Conservation (phyloP, 805 yeast genomes). For the Candida pseudofarinosa region DNA sequence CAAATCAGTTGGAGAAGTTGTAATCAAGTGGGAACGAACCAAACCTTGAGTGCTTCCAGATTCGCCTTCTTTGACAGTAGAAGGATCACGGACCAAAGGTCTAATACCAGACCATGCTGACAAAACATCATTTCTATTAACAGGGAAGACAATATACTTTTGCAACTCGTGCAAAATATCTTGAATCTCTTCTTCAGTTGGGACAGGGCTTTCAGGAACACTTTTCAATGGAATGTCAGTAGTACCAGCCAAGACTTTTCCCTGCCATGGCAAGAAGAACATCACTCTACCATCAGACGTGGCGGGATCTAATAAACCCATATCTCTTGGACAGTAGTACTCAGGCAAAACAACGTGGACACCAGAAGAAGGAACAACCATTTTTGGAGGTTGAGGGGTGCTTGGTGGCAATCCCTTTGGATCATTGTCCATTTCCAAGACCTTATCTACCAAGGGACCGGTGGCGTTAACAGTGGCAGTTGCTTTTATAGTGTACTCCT, state of each 20-base stretch:
- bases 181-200: conserved; percentile 82
- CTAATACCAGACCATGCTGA: conserved; percentile 98
- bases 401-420: conserved; percentile 61
- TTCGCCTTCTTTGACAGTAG: conserved; percentile 43
- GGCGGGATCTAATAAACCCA: conserved; percentile 88
- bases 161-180: conserved; percentile 85
- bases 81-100: conserved; percentile 86
- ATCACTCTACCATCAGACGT: conserved; percentile 95
- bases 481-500: conserved; percentile 57
- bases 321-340: conserved; percentile 79
- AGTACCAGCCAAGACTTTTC: conserved; percentile 93
- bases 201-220: conserved; percentile 73
- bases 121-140: conserved; percentile 82
- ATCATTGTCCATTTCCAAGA: conserved; percentile 82
- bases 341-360: conserved; percentile 91
- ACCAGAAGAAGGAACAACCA: conserved; percentile 94
- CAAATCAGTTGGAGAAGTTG: conserved; percentile 68
- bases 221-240: conserved; percentile 82
- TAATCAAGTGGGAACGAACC: conserved; percentile 84
- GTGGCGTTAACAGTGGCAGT: conserved; percentile 86
- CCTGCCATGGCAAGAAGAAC: conserved; percentile 98
- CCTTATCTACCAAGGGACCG: conserved; percentile 84
- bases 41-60: conserved; percentile 71
- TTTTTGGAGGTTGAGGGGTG: conserved; percentile 50
- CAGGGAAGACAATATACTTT: conserved; percentile 85